These are phyloP conservation scores for Penicillium sumatraense DNA, from an alignment of 2,329 filamentous ascomycete species.

Conservation along the genomic window DNA sequence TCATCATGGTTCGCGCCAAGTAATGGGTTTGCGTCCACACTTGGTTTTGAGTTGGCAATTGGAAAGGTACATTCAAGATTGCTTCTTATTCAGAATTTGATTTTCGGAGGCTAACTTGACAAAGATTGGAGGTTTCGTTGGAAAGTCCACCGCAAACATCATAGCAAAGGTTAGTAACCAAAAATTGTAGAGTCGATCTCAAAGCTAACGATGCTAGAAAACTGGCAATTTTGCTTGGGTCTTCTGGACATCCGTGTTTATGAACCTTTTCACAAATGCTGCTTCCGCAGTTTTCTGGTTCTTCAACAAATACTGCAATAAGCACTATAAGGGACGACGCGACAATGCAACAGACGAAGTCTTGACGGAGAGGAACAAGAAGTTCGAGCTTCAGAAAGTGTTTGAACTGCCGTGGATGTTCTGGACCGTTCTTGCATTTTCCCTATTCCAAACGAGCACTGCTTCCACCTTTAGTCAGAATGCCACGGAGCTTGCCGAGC, in stretches of 20 bases:
- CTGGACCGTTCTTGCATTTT: constrained; percentile 61
- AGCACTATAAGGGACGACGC: constrained; percentile 50
- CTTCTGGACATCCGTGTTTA: constrained; percentile 67
- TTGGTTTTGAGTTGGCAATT: constrained; percentile 64
- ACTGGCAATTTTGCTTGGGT: constrained; percentile 66
- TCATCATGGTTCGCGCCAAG: constrained; percentile 67
- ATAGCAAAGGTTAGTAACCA: constrained; percentile 52
- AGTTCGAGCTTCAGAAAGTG: constrained; percentile 61
- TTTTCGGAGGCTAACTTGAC: background rate
- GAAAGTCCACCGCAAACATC: constrained; percentile 64
- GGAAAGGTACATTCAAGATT: constrained; percentile 59
- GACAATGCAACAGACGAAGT: constrained; percentile 64
- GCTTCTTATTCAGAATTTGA: no score
- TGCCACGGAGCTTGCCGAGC: constrained; percentile 64
- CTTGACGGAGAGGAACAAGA: constrained; percentile 64
- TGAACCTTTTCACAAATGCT: constrained; percentile 67
- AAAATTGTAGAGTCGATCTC: background rate
- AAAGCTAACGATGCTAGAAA: constrained; percentile 38
- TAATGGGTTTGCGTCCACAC: constrained; percentile 65
- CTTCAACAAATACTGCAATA: constrained; percentile 59
- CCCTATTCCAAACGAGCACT: constrained; percentile 63
- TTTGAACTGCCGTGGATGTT: constrained; percentile 64
- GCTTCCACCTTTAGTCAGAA: constrained; percentile 61
- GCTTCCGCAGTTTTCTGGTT: constrained; percentile 59
- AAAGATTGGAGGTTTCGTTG: constrained; percentile 62